Conservation (phyloP, 2,329 filamentous ascomycete species). For the Teratosphaeriaceae sp. region DNA sequence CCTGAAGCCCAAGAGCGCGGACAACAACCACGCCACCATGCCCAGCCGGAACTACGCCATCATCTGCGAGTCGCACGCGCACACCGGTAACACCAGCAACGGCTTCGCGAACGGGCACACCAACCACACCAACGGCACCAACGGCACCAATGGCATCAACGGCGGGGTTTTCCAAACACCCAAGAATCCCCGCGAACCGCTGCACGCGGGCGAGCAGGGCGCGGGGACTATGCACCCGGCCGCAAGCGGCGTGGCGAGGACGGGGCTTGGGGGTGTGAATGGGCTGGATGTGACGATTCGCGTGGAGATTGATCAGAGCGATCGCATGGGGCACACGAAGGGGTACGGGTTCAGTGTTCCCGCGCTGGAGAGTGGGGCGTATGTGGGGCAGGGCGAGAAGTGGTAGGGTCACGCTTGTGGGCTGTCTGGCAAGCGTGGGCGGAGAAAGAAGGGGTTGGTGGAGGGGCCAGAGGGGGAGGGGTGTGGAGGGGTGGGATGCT, state of each 20-base stretch:
- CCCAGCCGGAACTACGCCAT: conserved; percentile 59
- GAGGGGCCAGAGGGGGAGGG: background rate
- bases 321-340: conserved; percentile 39
- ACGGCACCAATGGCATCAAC: conserved; percentile 20
- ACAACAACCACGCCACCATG: conserved; percentile 81
- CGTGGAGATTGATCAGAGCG: conserved; percentile 41
- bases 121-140: too few species aligned
- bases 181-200: conserved; percentile 59
- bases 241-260: conserved; percentile 42
- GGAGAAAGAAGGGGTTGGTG: background rate
- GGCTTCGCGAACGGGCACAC: conserved; percentile 12
- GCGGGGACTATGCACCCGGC: conserved; percentile 75
- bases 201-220: conserved; percentile 69
- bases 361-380: conserved; percentile 29
- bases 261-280: conserved; percentile 37
- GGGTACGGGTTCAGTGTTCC: conserved; percentile 46
- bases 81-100: conserved; percentile 25
- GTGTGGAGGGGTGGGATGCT: conserved; percentile 14
- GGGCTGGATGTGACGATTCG: conserved; percentile 43
- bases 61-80: conserved; percentile 47
- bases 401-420: conserved; percentile 17
- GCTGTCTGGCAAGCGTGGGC: background rate
- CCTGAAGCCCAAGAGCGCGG: conserved; percentile 55
- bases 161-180: conserved; percentile 19
- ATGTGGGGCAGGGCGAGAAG: conserved; percentile 20